phyloP scores from a whole-genome alignment of 2,329 filamentous ascomycete genomes.

The Trichoderma pleuroti region DNA sequence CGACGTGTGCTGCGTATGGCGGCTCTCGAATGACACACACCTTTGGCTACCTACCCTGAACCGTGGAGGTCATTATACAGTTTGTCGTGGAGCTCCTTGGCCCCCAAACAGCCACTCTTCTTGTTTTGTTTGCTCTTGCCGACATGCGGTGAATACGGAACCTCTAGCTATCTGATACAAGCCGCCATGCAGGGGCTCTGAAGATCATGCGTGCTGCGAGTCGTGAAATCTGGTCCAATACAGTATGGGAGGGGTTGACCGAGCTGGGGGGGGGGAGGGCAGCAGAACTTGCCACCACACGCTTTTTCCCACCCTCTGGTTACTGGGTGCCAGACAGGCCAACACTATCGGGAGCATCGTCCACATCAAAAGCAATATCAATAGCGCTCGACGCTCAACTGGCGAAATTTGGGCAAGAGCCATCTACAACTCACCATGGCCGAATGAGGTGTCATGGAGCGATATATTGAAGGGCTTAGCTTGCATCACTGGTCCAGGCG shows the following conservation, averaged over 20 bases:
- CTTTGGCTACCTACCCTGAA: neutral
- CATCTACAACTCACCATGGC: neutral
- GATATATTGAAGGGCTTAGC: slow-evolving; percentile 2
- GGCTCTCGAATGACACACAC: neutral
- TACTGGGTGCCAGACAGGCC: neutral
- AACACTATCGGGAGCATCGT: neutral
- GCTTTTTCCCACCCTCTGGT: neutral
- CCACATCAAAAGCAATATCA: neutral
- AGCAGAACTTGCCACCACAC: neutral
- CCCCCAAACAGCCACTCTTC: neutral
- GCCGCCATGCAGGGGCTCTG: neutral
- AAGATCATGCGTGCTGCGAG: neutral
- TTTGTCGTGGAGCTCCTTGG: neutral
- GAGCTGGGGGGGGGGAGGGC: neutral
- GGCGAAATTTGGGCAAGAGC: neutral
- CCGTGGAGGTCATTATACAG: neutral
- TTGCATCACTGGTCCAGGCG: neutral
- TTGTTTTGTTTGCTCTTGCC: neutral
- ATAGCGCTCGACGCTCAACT: neutral
- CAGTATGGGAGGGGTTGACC: neutral
- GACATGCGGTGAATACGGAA: neutral
- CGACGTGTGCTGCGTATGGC: neutral
- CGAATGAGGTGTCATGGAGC: slow-evolving; percentile 7
- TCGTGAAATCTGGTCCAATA: neutral
- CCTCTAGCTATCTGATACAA: neutral